Base-by-base conservation (phyloP, 805 yeast species). In the Yamadazyma paraphyllophila region DNA sequence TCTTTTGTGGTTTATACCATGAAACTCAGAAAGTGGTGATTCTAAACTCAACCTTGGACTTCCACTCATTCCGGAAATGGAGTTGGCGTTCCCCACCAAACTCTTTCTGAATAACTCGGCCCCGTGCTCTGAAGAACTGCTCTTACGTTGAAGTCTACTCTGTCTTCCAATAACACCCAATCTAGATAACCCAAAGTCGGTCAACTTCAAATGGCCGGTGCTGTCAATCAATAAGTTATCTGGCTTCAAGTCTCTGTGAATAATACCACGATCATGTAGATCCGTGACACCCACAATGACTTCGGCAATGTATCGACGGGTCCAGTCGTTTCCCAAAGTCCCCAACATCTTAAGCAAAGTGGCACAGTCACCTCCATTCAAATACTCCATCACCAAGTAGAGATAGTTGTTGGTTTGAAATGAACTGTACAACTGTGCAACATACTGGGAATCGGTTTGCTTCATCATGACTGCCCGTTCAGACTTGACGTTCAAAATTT, bases 401-500 rank as follows among this genome's bases (percentile, higher is more conserved):
- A 94, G 69, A 60, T 85, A 90, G 49, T 89, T 95, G 41, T 80
- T 79, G 49, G 88, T 88, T 66, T 94, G 99, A 63, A 94, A 94
- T 29, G 95, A 85, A 42, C 86, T 87, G 57, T 82, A 87, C 26
- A 94, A 71, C 58, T 85, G 90, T 1, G 96, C 98, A 48, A 94
- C 97, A 60, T 85, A 89, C 0, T 96, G 95, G 32, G 92, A 85
- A 51, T 90, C 92, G 2, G 96, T 80, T 60, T 94, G 98, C 2
- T 95, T 83, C 95, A 94, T 94, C 90, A 94, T 84, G n/a, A 92
- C 92, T 0, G 97, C 97, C 37, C 99, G 71, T 62, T 95, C 99
- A 1, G 96, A 87, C 57, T 86, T 87, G 27, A 95, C 96, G 61
- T 94, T 94, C 15, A 91, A 82, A 4, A 92, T 92, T 69, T 94